Conservation (phyloP, 2,329 filamentous ascomycete genomes). For the Colletotrichum plurivorum region DNA sequence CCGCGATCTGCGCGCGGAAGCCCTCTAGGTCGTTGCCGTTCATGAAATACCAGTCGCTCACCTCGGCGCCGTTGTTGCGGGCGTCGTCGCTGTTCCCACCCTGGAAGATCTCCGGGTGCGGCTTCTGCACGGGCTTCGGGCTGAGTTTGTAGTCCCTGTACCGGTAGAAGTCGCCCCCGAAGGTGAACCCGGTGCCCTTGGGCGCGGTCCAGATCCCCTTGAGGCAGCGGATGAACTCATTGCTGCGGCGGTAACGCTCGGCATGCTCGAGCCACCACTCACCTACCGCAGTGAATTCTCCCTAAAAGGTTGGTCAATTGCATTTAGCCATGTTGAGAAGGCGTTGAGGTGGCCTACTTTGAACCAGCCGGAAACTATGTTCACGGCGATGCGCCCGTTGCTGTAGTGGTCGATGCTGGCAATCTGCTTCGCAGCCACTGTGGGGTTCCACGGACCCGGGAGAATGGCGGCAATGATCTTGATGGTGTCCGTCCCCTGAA, state of each 20-base stretch:
- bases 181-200: constrained; percentile 61
- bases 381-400: constrained; percentile 65
- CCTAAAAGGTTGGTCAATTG: constrained; percentile 12
- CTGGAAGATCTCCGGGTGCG: constrained; percentile 67
- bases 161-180: constrained; percentile 66
- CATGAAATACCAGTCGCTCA: constrained; percentile 68
- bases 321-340: too few relatives aligned
- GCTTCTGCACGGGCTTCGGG: constrained; percentile 64
- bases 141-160: constrained; percentile 64
- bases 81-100: constrained; percentile 67
- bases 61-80: constrained; percentile 61
- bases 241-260: constrained; percentile 64
- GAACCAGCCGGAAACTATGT: constrained; percentile 68
- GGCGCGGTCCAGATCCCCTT: constrained; percentile 64
- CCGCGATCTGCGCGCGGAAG: constrained; percentile 63
- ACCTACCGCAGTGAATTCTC: constrained; percentile 65
- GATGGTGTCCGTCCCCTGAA: constrained; percentile 61
- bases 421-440: constrained; percentile 67
- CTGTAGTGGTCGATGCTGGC: constrained; percentile 67
- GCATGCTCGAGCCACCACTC: constrained; percentile 70
- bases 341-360: constrained; percentile 45
- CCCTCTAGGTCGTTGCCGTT: constrained; percentile 69
- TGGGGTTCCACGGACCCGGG: constrained; percentile 65
- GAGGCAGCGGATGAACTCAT: constrained; percentile 66
- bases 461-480: constrained; percentile 67